A percentile compares a stretch with the other conserved stretches of the same genome.
These are phyloP conservation scores for Plectosphaerella plurivora DNA, from an alignment of 2,329 filamentous ascomycete species.

Conservation along the genomic window DNA sequence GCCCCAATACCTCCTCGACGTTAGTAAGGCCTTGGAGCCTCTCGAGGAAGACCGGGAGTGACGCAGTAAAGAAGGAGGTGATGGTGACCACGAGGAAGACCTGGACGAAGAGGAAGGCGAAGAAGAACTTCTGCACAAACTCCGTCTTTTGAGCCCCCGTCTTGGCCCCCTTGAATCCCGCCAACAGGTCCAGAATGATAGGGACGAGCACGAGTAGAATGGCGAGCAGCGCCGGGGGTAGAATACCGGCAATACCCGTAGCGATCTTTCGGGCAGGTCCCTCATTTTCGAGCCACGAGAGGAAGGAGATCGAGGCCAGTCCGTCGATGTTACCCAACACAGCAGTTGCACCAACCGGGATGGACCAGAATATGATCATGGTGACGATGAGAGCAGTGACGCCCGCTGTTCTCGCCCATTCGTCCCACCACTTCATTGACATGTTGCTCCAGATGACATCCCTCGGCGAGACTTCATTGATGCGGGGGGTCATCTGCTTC, in stretches of 20 bases:
- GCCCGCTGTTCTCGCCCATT: conserved; percentile 66
- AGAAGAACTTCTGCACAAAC: conserved; percentile 90
- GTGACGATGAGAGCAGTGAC: conserved; percentile 63
- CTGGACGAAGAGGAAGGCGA: conserved; percentile 90
- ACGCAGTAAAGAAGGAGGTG: conserved; percentile 58
- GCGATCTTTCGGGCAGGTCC: conserved; percentile 55
- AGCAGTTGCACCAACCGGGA: conserved; percentile 86
- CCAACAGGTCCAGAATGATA: conserved; percentile 69
- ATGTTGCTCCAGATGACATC: conserved; percentile 98
- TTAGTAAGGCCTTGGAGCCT: conserved; percentile 38
- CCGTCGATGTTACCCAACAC: conserved; percentile 72
- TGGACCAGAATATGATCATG: conserved; percentile 84
- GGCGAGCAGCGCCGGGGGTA: conserved; percentile 73
- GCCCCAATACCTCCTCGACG: conserved; percentile 62
- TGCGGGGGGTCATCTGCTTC: conserved; percentile 85
- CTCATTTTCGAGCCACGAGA: conserved; percentile 63
- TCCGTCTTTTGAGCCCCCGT: conserved; percentile 76
- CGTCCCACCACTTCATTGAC: conserved; percentile 91
- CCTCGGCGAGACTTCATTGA: conserved; percentile 88
- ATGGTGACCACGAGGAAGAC: conserved; percentile 92
- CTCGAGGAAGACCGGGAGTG: conserved; percentile 60
- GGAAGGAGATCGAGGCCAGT: conserved; percentile 65
- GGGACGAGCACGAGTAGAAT: conserved; percentile 79
- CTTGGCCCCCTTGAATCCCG: conserved; percentile 71
- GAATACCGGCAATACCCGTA: conserved; percentile 71